Percentiles rank a stretch among this genome's conserved stretches.
phyloP scores from a whole-genome alignment of 2,329 filamentous ascomycete species.

The Aspergillus quadricinctus region DNA sequence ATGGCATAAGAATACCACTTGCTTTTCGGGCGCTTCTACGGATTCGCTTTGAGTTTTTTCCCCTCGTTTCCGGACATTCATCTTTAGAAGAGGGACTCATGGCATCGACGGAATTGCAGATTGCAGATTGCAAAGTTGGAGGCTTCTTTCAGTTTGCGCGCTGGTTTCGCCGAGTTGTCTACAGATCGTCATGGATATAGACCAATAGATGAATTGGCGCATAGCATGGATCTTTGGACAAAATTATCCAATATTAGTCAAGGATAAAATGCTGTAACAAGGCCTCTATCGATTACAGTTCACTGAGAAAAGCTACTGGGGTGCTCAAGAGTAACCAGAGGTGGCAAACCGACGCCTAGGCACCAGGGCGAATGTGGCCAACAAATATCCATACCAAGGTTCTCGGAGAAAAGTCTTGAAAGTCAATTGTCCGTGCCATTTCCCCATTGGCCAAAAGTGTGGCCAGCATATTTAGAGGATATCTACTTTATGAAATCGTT shows the following conservation, averaged over 20 bases:
- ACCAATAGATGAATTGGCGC: not conserved
- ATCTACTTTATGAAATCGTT: too few species aligned
- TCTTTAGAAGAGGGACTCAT: not conserved
- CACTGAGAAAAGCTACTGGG: not conserved
- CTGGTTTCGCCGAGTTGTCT: not conserved
- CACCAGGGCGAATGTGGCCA: not conserved
- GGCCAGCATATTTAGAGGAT: not conserved
- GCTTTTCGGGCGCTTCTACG: not conserved
- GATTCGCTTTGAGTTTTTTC: not conserved
- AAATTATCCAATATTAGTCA: too few species aligned
- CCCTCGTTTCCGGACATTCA: not conserved
- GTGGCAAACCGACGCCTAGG: not conserved
- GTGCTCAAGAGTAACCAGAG: not conserved
- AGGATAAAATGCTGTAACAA: too few species aligned
- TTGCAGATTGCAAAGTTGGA: conserved; percentile 1
- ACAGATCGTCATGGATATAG: not conserved
- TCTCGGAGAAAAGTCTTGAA: not conserved
- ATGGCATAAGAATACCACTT: not conserved
- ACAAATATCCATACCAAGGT: not conserved
- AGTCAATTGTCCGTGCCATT: not conserved
- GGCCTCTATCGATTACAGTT: not conserved
- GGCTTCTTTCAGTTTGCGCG: not conserved
- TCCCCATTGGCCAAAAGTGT: not conserved
- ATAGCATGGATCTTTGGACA: not conserved
- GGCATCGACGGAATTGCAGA: conserved; percentile 1